Percentiles rank a stretch among this genome's conserved stretches.
Evolutionary conservation across 2,329 filamentous ascomycete genomes (phyloP).

Genomic region (Nemania sp.): DNA sequence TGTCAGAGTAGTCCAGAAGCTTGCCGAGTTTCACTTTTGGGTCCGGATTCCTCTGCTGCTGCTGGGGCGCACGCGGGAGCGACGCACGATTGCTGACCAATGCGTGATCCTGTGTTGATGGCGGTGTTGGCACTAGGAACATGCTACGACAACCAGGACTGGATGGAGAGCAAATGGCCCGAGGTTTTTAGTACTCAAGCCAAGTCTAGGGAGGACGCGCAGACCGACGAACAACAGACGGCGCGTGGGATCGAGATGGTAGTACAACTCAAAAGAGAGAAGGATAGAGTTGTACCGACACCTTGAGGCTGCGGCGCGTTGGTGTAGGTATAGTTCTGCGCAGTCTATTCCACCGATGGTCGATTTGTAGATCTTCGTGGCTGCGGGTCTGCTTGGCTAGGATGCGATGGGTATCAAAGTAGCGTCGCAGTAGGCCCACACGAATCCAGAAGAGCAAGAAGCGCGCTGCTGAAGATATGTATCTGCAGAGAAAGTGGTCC

Average conservation of each 20-base stretch:
- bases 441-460: conserved; percentile 35
- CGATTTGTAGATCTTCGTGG: conserved; percentile 40
- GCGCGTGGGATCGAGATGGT: conserved; percentile 33
- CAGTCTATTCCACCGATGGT: conserved; percentile 36
- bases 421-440: conserved; percentile 31
- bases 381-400: conserved; percentile 31
- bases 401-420: conserved; percentile 31
- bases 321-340: conserved; percentile 44
- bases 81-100: conserved; percentile 40
- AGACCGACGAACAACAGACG: conserved; percentile 34
- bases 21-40: conserved; percentile 38
- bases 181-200: conserved; percentile 41
- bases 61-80: conserved; percentile 34
- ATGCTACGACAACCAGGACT: conserved; percentile 40
- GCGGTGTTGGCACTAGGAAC: conserved; percentile 40
- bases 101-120: conserved; percentile 35
- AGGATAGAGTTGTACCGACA: conserved; percentile 40
- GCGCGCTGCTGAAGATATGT: conserved; percentile 34
- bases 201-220: conserved; percentile 36
- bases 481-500: conserved; percentile 30
- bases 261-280: conserved; percentile 38
- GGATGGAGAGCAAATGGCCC: conserved; percentile 34
- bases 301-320: conserved; percentile 39
- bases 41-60: conserved; percentile 35
- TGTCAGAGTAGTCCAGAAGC: conserved; percentile 37